Conservation (phyloP, 1,284 basidiomycete genomes). For the Trametes versicolor region DNA sequence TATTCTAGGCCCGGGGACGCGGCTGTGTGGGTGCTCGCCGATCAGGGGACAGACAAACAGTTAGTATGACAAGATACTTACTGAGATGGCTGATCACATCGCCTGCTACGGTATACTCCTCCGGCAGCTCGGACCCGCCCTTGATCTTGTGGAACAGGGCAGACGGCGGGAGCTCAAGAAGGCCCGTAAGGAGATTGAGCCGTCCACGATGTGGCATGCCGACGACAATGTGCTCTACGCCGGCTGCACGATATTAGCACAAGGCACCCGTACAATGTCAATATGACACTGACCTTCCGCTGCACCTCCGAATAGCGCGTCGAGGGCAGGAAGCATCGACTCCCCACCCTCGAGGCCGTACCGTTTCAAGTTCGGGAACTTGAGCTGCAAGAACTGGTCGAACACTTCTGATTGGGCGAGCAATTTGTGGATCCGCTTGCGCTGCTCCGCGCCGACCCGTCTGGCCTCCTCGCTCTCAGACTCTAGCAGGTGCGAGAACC, state of each 20-base stretch:
- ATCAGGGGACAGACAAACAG: not conserved
- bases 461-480: constrained; percentile 56
- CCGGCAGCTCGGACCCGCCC: constrained; percentile 77
- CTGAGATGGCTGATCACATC: constrained; percentile 90
- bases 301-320: constrained; percentile 76
- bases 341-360: constrained; percentile 91
- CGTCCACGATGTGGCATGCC: constrained; percentile 91
- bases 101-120: constrained; percentile 75
- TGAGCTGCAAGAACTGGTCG: constrained; percentile 83
- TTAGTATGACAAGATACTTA: constrained; percentile 39
- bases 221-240: constrained; percentile 76
- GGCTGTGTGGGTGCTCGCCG: constrained; percentile 48
- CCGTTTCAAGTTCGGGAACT: constrained; percentile 86
- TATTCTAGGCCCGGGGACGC: constrained; percentile 71
- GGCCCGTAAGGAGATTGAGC: constrained; percentile 84
- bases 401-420: constrained; percentile 82
- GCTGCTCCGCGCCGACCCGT: constrained; percentile 43
- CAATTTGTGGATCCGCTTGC: constrained; percentile 73
- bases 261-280: not conserved
- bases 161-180: constrained; percentile 72
- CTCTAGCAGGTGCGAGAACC: constrained; percentile 89
- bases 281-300: constrained; percentile 58
- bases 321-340: constrained; percentile 88
- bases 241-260: constrained; percentile 52
- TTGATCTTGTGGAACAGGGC: constrained; percentile 88